Evolutionary conservation across 1,284 basidiomycete genomes (phyloP), one percentile per base, ranked within the genome.

Genomic region (Cutaneotrichosporon dermatis): DNA sequence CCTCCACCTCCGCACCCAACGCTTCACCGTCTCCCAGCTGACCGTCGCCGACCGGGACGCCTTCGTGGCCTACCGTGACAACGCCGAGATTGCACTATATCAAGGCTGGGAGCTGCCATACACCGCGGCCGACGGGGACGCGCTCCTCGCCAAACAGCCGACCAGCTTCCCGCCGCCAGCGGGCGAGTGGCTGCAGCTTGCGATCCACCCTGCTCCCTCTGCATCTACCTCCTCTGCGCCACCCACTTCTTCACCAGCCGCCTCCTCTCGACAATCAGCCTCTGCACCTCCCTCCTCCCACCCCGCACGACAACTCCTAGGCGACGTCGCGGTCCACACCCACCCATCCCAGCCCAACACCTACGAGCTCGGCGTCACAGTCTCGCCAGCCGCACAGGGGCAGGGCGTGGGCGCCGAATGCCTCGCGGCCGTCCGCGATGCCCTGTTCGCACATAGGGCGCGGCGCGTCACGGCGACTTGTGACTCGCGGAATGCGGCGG

Each of bases 91-190:
- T 10, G 55, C 55, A 15, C 55, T 33, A 8, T 50, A 50, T 35
- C 55, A 56, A 41, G 55, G 55, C 48, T 56, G 55, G 55, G 25
- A 15, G 3, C 11, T 48, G 25, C 40, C 40, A 13, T 56, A 56
- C 48, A 39, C 40, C 16, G 25, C n/a, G 4, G 34, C 12, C 33
- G 48, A 50, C 40, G 55, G 48, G 4, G 48, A 56, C 40, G 13
- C 3, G 5, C 41, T 56, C 1, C 39, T 56, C 41, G 33, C 46
- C 8, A 13, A 10, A 7, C 55, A 56, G 25, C 55, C 48, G 5
- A 12, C 33, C 8, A 36, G 25, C 40, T 48, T 48, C 12, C 55
- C 55, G n/a, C 48, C 46, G 3, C 44, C 43, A 2, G 40, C n/a
- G 16, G 41, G 34, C 33, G 8, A 10, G 39, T 56, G 46, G 46